A percentile compares a stretch with the other conserved stretches of the same genome.
phyloP scores from a whole-genome alignment of 176 grass and related monocot genomes.

The Dactylis glomerata region DNA sequence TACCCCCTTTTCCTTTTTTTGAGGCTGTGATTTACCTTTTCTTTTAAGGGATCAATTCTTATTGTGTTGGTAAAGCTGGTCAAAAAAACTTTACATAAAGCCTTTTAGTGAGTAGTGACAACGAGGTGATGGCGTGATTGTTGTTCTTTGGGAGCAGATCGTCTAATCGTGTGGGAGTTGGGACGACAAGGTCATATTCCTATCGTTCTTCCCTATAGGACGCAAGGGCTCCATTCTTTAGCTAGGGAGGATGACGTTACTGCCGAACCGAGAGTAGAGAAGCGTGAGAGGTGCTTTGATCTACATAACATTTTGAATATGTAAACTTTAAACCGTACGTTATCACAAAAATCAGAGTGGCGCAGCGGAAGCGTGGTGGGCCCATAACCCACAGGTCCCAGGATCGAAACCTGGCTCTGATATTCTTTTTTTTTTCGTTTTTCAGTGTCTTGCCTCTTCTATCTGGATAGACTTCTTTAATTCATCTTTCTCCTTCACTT shows the following conservation, averaged over 20 bases:
- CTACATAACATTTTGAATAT: neutral
- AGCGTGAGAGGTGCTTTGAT: neutral
- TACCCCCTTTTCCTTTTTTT: no score
- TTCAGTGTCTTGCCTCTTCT: no score
- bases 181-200: neutral
- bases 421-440: neutral
- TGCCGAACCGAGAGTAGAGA: neutral
- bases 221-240: neutral
- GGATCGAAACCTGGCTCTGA: constrained; percentile 86
- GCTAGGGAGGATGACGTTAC: neutral
- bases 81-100: no score
- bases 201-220: neutral
- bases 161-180: neutral
- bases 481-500: no score
- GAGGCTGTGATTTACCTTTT: no score
- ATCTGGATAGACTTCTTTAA: no score
- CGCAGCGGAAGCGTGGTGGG: constrained; percentile 91
- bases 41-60: no score
- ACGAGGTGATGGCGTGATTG: neutral
- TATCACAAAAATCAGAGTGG: constrained; percentile 58
- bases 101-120: neutral
- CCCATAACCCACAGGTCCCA: constrained; percentile 92
- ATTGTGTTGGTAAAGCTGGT: no score
- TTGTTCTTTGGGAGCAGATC: neutral
- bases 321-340: accelerated